Percentiles rank a stretch among this genome's conserved stretches.
These are phyloP conservation scores for Aspergillus sp. DNA, from an alignment of 2,329 filamentous ascomycete genomes.

Conservation along the genomic window DNA sequence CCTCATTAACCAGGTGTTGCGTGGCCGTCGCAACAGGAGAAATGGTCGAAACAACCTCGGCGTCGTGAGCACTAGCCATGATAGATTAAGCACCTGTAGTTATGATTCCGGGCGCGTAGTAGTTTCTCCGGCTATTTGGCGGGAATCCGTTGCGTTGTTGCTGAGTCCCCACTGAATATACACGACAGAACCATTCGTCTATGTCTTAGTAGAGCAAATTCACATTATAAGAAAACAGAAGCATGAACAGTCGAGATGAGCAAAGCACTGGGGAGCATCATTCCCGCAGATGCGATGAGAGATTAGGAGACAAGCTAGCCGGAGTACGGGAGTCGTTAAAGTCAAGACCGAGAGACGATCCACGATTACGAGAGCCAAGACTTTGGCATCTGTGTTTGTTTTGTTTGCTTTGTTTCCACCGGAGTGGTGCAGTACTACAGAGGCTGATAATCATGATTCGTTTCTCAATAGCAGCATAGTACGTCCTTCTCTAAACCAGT, in stretches of 20 bases:
- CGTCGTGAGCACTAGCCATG: constrained; percentile 19
- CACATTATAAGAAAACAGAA: not conserved
- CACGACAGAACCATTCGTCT: not conserved
- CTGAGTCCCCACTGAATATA: not conserved
- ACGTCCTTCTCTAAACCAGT: not conserved
- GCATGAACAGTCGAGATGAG: not conserved
- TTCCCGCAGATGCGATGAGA: not conserved
- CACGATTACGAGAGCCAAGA: constrained; percentile 2
- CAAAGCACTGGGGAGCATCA: not conserved
- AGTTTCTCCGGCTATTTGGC: not conserved
- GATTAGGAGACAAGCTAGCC: too few species aligned
- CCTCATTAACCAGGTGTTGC: constrained; percentile 14
- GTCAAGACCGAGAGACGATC: not conserved
- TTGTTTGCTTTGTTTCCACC: not conserved
- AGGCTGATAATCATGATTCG: not conserved
- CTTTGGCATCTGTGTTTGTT: not conserved
- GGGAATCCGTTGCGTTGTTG: not conserved
- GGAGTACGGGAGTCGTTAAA: too few species aligned
- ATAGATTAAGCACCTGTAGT: constrained; percentile 1
- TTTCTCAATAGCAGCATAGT: not conserved
- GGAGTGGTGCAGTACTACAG: not conserved
- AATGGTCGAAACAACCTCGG: constrained; percentile 14
- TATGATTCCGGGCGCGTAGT: not conserved
- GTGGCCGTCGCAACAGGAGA: constrained; percentile 9
- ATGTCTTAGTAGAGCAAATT: not conserved